Percentiles rank a stretch among this genome's conserved stretches.
These are phyloP conservation scores for Viola pubescens DNA, from an alignment of 441 rosid genomes.

Conservation along the genomic window DNA sequence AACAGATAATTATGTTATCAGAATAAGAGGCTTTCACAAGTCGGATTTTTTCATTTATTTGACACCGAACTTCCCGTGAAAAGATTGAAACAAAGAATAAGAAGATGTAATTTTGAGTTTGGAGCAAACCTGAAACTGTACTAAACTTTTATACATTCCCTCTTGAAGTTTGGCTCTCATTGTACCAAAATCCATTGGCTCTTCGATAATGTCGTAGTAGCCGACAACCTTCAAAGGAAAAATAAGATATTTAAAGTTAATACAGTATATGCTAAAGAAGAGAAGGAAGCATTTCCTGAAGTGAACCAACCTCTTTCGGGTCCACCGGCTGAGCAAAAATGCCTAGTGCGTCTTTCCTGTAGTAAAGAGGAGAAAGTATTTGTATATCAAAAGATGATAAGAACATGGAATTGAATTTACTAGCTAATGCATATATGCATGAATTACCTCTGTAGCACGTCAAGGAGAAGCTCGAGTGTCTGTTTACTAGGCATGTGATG, in stretches of 20 bases:
- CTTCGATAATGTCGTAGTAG: conserved; percentile 34
- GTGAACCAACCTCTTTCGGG: conserved; percentile 30
- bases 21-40: not conserved
- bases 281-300: not conserved
- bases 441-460: conserved; percentile 23
- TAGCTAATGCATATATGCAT: not conserved
- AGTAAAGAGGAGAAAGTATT: not conserved
- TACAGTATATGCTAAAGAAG: not conserved
- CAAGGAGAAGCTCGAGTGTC: conserved; percentile 21
- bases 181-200: conserved; percentile 53
- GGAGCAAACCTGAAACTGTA: conserved; percentile 44
- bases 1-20: conserved; percentile 1
- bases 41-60: not conserved
- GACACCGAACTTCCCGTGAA: not conserved
- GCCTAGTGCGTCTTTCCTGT: conserved; percentile 38
- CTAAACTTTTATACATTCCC: conserved; percentile 34
- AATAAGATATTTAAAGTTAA: not conserved
- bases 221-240: conserved; percentile 31
- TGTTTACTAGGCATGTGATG: conserved; percentile 16
- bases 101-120: not conserved
- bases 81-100: not conserved
- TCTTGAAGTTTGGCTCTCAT: conserved; percentile 38
- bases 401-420: not conserved
- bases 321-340: conserved; percentile 45
- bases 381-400: not conserved